Evolutionary conservation across 2,329 filamentous ascomycete genomes (phyloP).

Genomic region (Lachnellula hyalina): DNA sequence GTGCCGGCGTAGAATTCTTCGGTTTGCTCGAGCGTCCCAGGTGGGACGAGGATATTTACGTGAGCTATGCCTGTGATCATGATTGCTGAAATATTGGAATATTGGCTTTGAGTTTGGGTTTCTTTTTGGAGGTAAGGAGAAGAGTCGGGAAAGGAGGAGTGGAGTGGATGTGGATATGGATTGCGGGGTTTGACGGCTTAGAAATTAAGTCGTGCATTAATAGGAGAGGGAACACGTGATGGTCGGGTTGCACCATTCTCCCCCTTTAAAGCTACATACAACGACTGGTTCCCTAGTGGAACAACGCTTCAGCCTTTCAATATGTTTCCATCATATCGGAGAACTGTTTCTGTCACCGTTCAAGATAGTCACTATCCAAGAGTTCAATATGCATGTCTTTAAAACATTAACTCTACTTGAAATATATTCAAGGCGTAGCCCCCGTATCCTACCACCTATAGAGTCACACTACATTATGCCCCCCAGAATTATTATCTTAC

Average conservation of each 20-base stretch:
- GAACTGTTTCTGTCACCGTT: too few species aligned
- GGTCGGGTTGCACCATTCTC: background rate
- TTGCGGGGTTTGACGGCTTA: background rate
- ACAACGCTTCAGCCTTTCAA: too few species aligned
- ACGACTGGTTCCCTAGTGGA: too few species aligned
- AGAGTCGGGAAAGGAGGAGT: background rate
- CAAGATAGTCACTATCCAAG: too few species aligned
- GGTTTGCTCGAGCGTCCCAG: constrained; percentile 45
- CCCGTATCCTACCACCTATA: too few species aligned
- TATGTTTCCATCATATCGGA: too few species aligned
- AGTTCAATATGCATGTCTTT: too few species aligned
- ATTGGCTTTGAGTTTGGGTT: background rate
- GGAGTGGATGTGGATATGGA: background rate
- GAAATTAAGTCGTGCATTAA: background rate
- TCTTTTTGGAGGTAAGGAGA: background rate
- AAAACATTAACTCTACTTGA: too few species aligned
- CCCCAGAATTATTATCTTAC: too few species aligned
- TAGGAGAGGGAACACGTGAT: background rate
- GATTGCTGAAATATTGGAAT: background rate
- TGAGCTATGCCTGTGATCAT: constrained; percentile 49
- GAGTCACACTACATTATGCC: too few species aligned
- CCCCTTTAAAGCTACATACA: background rate
- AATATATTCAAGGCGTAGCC: too few species aligned
- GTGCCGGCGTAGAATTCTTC: constrained; percentile 50
- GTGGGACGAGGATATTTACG: constrained; percentile 54